Percentiles rank a stretch among this genome's conserved stretches.
Conservation (phyloP, 1,284 basidiomycete species). For the Moesziomyces parantarcticus region DNA sequence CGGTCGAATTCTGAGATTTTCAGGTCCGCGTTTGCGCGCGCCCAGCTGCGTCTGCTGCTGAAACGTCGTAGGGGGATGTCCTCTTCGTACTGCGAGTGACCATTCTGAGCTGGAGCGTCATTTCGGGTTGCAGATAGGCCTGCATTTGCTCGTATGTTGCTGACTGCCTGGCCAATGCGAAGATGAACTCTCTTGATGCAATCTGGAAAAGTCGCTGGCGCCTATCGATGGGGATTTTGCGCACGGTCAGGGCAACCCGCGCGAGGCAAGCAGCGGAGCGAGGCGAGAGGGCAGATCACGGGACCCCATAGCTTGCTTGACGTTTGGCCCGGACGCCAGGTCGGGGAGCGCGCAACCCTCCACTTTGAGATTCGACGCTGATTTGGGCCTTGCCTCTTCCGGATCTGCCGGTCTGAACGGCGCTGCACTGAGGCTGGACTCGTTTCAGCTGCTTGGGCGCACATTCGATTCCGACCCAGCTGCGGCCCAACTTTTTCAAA, state of each 20-base stretch:
- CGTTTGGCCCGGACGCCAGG: too few species aligned
- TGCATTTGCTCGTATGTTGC: not conserved
- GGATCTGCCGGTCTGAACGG: not conserved
- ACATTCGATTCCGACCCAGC: not conserved
- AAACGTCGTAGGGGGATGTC: not conserved
- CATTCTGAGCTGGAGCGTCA: too few species aligned
- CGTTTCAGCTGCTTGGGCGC: not conserved
- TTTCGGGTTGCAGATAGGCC: too few species aligned
- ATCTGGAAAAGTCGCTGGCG: not conserved
- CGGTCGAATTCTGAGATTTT: not conserved
- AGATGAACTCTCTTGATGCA: too few species aligned
- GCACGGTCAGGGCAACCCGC: not conserved
- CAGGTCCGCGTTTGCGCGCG: too few species aligned
- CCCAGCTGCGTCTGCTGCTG: not conserved
- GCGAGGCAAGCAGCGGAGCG: too few species aligned
- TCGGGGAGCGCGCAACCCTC: not conserved
- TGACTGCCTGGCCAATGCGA: too few species aligned
- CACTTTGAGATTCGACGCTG: not conserved
- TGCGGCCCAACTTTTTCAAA: not conserved
- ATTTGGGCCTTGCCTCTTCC: not conserved
- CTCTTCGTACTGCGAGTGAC: not conserved
- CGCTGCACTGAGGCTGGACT: not conserved
- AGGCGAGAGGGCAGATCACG: not conserved
- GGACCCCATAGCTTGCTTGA: not conserved
- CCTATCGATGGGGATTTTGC: not conserved